A percentile compares a stretch with the other conserved stretches of the same genome.
These are phyloP conservation scores for Aureobasidium sp. DNA, from an alignment of 2,329 filamentous ascomycete genomes.

Conservation along the genomic window DNA sequence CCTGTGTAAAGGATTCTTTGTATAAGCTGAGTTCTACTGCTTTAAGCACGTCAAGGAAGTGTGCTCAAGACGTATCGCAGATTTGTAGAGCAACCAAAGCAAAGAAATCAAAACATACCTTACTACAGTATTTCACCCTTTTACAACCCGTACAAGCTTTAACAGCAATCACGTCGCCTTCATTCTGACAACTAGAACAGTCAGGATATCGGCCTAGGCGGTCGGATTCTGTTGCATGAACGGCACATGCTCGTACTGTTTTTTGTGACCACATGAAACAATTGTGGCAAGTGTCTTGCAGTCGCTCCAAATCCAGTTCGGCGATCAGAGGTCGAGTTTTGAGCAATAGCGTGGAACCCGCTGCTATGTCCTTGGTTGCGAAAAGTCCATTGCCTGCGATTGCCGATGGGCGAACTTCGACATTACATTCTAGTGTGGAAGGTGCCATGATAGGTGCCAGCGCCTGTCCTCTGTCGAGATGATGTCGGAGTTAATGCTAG, in stretches of 20 bases:
- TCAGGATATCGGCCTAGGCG: not conserved
- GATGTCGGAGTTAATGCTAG: not conserved
- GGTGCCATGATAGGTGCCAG: not conserved
- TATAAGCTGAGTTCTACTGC: not conserved
- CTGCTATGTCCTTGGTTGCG: slow-evolving; percentile 40
- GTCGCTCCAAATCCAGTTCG: slow-evolving; percentile 46
- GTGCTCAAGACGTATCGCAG: not conserved
- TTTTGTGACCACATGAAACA: slow-evolving; percentile 44
- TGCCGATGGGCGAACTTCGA: slow-evolving; percentile 19
- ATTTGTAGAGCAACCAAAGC: not conserved
- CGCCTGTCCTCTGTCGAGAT: not conserved
- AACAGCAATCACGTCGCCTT: slow-evolving; percentile 28
- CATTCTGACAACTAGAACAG: not conserved
- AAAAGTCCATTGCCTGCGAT: slow-evolving; percentile 48
- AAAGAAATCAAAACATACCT: slow-evolving; percentile 33
- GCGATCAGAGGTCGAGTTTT: slow-evolving; percentile 47
- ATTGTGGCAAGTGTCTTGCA: slow-evolving; percentile 50
- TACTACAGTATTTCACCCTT: slow-evolving; percentile 53
- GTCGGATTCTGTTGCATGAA: slow-evolving; percentile 17
- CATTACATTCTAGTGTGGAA: slow-evolving; percentile 10
- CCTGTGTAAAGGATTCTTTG: slow-evolving; percentile 29
- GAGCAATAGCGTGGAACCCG: slow-evolving; percentile 43
- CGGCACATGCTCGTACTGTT: slow-evolving; percentile 21
- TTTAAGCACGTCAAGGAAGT: not conserved
- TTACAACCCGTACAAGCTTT: slow-evolving; percentile 52